Evolutionary conservation across 768 basidiomycete species (phyloP).

Genomic region (Mycena albidolilacea): DNA sequence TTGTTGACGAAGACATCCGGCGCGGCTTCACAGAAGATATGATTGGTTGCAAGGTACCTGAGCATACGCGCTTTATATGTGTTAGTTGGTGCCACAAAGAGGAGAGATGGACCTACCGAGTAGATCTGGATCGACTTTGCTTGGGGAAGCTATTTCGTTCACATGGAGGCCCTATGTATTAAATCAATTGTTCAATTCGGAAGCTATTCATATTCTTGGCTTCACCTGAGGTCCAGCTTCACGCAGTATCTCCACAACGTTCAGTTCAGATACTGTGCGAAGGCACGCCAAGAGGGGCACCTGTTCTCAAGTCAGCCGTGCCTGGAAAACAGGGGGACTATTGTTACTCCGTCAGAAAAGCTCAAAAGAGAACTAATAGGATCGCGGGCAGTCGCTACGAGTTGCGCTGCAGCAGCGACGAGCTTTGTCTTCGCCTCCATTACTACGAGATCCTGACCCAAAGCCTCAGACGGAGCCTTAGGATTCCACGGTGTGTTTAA

Average conservation of each 20-base stretch:
- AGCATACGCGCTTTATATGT: slow-evolving; percentile 48
- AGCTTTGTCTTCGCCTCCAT: slow-evolving; percentile 36
- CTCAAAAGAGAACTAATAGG: slow-evolving; percentile 30
- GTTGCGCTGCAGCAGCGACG: slow-evolving; percentile 47
- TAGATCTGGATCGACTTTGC: slow-evolving; percentile 47
- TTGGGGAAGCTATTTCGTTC: slow-evolving; percentile 51
- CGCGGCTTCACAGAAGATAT: slow-evolving; percentile 53
- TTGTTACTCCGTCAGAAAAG: slow-evolving; percentile 20
- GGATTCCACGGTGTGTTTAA: slow-evolving; percentile 32
- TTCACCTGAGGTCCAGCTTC: slow-evolving; percentile 48
- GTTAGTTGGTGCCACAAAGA: neutral
- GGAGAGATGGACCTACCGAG: slow-evolving; percentile 46
- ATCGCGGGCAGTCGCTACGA: slow-evolving; percentile 34
- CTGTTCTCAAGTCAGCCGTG: slow-evolving; percentile 19
- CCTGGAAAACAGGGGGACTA: slow-evolving; percentile 32
- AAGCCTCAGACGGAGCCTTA: slow-evolving; percentile 36
- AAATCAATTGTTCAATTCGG: slow-evolving; percentile 12
- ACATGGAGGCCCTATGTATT: slow-evolving; percentile 50
- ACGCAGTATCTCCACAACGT: slow-evolving; percentile 53
- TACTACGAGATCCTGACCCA: slow-evolving; percentile 34
- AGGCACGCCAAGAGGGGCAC: slow-evolving; percentile 38
- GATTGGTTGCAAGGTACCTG: slow-evolving; percentile 51
- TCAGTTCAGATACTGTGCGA: slow-evolving; percentile 46
- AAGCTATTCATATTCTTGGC: slow-evolving; percentile 7
- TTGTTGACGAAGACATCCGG: slow-evolving; percentile 55